Conservation (phyloP, 495 filamentous ascomycete species). For the Penicillium maclennaniae region DNA sequence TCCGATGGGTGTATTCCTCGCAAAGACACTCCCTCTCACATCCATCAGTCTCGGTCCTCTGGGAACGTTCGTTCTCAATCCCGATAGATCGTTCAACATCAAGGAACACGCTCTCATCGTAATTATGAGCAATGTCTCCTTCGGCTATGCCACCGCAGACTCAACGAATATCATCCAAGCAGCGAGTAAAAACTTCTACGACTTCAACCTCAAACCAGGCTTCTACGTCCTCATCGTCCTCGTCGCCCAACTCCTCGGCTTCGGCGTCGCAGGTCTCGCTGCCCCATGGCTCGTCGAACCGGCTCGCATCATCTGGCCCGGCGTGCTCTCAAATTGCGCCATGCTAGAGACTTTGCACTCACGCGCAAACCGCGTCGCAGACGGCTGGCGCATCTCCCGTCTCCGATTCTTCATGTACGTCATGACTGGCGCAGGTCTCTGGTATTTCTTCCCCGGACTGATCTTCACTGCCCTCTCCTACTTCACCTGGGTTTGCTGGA, state of each 20-base stretch:
- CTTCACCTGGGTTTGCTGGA: constrained; percentile 85
- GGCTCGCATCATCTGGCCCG: constrained; percentile 45
- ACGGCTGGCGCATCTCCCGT: constrained; percentile 59
- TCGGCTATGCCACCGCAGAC: constrained; percentile 55
- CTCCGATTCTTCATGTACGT: constrained; percentile 56
- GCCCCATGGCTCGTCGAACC: constrained; percentile 60
- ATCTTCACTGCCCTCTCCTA: constrained; percentile 79
- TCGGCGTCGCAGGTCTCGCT: constrained; percentile 61
- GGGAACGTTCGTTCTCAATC: constrained; percentile 51
- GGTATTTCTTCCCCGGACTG: constrained; percentile 76
- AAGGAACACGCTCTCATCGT: constrained; percentile 86
- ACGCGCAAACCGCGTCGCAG: constrained; percentile 36
- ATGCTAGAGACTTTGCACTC: constrained; percentile 36
- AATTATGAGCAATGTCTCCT: constrained; percentile 85
- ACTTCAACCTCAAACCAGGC: constrained; percentile 55
- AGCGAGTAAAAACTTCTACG: constrained; percentile 48
- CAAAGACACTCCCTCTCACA: constrained; percentile 42
- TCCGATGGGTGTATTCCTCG: constrained; percentile 47
- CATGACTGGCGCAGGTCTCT: constrained; percentile 51
- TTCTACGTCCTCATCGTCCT: constrained; percentile 60
- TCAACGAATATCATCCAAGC: constrained; percentile 46
- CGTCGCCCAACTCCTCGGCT: constrained; percentile 60
- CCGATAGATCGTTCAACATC: constrained; percentile 64
- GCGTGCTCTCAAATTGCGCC: constrained; percentile 36
- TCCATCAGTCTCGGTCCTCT: constrained; percentile 42